A percentile compares a stretch with the other conserved stretches of the same genome.
phyloP scores from a whole-genome alignment of 148 eudicot species.

The Chenopodium suecicum region DNA sequence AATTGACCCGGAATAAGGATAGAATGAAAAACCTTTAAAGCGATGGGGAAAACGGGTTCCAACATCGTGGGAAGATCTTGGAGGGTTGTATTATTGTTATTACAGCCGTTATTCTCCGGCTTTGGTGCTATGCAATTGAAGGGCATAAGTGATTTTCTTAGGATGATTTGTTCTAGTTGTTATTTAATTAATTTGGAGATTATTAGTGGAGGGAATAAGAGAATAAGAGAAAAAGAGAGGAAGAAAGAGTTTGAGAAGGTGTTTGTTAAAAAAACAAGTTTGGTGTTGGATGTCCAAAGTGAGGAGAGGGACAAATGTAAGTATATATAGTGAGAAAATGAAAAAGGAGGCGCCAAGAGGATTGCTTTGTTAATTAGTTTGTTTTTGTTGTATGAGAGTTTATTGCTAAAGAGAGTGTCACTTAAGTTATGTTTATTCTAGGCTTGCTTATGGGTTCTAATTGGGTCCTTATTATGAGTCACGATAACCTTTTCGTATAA shows the following conservation, averaged over 20 bases:
- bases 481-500: not conserved
- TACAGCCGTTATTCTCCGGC: conserved; percentile 16
- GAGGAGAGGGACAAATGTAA: conserved; percentile 6
- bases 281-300: conserved; percentile 19
- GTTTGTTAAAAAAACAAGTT: conserved; percentile 26
- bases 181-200: not conserved
- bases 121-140: conserved; percentile 26
- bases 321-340: conserved; percentile 26
- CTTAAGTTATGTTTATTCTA: conserved; percentile 15
- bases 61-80: conserved; percentile 27
- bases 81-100: not conserved
- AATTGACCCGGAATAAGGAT: not conserved
- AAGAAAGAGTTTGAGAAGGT: conserved; percentile 10
- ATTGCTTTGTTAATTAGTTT: conserved; percentile 15
- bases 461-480: not conserved
- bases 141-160: conserved; percentile 13
- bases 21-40: conserved; percentile 56
- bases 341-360: not conserved
- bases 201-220: not conserved
- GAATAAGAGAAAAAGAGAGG: not conserved
- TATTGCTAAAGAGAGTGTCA: not conserved
- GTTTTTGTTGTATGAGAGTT: not conserved
- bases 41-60: conserved; percentile 47
- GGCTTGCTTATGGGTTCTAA: conserved; percentile 4
- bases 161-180: not conserved